phyloP scores from a whole-genome alignment of 2,329 filamentous ascomycete species.

The Trichoderma asperellum region DNA sequence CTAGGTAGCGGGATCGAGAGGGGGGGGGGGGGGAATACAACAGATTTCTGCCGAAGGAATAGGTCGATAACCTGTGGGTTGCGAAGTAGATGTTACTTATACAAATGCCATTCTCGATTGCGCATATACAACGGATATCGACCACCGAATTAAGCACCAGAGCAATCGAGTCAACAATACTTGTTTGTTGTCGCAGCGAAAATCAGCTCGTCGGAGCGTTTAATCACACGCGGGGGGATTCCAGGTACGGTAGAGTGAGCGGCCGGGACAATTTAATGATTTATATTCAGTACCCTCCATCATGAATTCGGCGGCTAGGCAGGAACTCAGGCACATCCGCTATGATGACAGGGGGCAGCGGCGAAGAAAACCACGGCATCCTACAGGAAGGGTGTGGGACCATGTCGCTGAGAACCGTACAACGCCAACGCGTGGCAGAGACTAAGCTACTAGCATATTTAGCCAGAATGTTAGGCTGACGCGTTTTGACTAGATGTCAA shows the following conservation, averaged over 20 bases:
- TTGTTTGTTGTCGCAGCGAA: not conserved
- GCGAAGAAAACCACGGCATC: not conserved
- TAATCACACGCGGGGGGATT: not conserved
- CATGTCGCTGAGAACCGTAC: not conserved
- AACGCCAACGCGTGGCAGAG: not conserved
- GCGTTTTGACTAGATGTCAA: not conserved
- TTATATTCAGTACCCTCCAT: conserved; percentile 2
- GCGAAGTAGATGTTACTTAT: not conserved
- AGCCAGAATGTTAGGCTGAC: not conserved
- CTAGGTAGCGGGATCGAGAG: not conserved
- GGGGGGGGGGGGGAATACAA: not conserved
- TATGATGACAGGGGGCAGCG: conserved; percentile 1
- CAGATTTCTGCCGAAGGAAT: not conserved
- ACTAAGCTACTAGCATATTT: not conserved
- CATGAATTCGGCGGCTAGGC: not conserved
- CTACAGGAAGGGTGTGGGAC: not conserved
- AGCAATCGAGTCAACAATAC: not conserved
- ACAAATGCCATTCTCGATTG: not conserved
- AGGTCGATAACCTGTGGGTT: not conserved
- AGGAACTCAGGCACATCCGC: not conserved
- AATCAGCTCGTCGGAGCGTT: not conserved
- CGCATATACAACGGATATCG: not conserved
- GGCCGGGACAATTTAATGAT: not conserved
- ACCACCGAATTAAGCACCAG: not conserved
- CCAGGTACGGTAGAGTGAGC: not conserved